A percentile compares a stretch with the other conserved stretches of the same genome.
Evolutionary conservation across 768 basidiomycete species (phyloP).

Genomic region (Collybia nuda): DNA sequence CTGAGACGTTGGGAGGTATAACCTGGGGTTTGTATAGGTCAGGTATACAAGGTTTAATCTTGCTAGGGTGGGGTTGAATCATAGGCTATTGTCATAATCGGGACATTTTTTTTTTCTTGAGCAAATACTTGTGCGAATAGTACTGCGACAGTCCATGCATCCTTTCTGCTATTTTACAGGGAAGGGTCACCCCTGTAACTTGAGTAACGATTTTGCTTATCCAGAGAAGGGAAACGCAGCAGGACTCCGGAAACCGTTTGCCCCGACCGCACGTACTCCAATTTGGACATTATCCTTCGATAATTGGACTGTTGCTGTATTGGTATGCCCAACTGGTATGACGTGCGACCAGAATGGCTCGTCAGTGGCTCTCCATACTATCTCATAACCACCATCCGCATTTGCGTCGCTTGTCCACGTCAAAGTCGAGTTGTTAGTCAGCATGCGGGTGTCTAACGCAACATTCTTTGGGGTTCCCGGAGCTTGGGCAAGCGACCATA

Average conservation of each 20-base stretch:
- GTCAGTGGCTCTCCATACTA: constrained; percentile 50
- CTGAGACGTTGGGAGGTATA: too few species aligned
- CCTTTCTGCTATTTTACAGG: too few species aligned
- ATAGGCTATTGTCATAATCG: too few species aligned
- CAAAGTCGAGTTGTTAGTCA: constrained; percentile 57
- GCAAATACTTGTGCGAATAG: too few species aligned
- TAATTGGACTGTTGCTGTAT: constrained; percentile 36
- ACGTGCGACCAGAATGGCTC: constrained; percentile 48
- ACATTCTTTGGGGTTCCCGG: constrained; percentile 53
- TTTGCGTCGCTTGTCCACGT: constrained; percentile 40
- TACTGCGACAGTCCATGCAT: too few species aligned
- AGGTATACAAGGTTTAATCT: too few species aligned
- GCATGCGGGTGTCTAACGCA: constrained; percentile 39
- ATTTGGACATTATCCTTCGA: constrained; percentile 55
- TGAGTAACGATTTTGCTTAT: neutral
- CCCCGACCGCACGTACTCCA: constrained; percentile 49
- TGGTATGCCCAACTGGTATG: constrained; percentile 45
- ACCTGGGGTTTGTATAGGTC: too few species aligned
- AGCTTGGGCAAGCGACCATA: constrained; percentile 55
- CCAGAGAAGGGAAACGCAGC: constrained; percentile 35
- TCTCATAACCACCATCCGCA: constrained; percentile 46
- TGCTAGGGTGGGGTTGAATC: too few species aligned
- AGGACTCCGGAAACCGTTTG: constrained; percentile 53
- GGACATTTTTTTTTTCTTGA: too few species aligned
- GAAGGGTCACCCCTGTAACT: too few species aligned